phyloP scores from a whole-genome alignment of 129 eudicot genomes.

The Helianthus tuberosus region DNA sequence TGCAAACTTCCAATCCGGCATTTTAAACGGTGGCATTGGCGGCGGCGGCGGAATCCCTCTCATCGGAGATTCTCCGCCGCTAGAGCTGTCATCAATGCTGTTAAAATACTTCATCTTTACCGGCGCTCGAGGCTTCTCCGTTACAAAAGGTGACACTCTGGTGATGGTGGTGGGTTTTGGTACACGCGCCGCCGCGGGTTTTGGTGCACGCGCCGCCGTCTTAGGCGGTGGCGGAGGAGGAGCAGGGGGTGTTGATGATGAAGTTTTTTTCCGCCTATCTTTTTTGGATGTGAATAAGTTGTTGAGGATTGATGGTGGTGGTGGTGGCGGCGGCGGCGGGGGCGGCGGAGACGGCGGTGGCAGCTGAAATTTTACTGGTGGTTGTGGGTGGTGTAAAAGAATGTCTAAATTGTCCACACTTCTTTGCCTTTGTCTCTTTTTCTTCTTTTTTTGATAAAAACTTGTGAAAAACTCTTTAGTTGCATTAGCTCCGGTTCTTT shows the following conservation, averaged over 20 bases:
- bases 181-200: constrained; percentile 18
- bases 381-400: constrained; percentile 45
- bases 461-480: constrained; percentile 66
- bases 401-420: constrained; percentile 70
- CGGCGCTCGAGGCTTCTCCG: constrained; percentile 36
- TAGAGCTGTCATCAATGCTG: constrained; percentile 45
- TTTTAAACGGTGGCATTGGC: constrained; percentile 75
- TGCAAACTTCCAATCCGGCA: constrained; percentile 68
- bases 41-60: constrained; percentile 72
- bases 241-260: constrained; percentile 11
- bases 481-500: constrained; percentile 45
- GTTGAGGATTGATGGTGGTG: constrained; percentile 53
- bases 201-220: constrained; percentile 23
- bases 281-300: constrained; percentile 65
- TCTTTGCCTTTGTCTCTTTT: constrained; percentile 63
- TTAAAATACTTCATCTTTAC: constrained; percentile 40
- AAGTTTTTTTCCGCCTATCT: constrained; percentile 31
- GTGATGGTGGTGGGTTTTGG: constrained; percentile 35
- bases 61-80: constrained; percentile 65
- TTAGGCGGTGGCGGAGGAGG: constrained; percentile 34
- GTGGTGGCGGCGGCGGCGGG: constrained; percentile 53
- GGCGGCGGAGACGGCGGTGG: constrained; percentile 61
- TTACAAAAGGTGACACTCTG: constrained; percentile 27
- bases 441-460: constrained; percentile 58
- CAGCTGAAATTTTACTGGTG: constrained; percentile 36